Conservation (phyloP, 768 basidiomycete species). For the Suillus subluteus region DNA sequence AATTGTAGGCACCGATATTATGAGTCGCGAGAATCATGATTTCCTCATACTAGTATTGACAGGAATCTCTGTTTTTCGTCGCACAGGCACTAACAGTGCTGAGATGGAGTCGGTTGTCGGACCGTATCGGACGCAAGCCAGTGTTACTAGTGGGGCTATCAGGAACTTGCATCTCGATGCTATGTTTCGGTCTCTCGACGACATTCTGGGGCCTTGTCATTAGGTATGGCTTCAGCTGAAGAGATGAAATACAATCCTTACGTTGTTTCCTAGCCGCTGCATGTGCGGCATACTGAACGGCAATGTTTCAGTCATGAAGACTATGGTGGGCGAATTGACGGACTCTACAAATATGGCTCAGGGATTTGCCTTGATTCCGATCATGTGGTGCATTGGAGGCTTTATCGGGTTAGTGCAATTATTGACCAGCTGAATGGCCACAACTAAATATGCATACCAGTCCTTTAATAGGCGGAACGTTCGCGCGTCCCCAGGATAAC, state of each 20-base stretch:
- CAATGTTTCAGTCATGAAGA: constrained; percentile 65
- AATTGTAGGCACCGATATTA: constrained; percentile 46
- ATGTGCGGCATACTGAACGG: constrained; percentile 42
- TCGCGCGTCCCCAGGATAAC: constrained; percentile 57
- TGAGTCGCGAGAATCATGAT: neutral
- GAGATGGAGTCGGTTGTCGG: constrained; percentile 74
- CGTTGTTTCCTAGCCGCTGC: constrained; percentile 22
- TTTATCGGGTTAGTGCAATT: constrained; percentile 37
- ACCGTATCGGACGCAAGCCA: constrained; percentile 72
- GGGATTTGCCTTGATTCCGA: constrained; percentile 35
- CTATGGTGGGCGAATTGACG: constrained; percentile 68
- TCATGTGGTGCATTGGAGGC: constrained; percentile 32
- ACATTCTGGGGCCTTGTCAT: constrained; percentile 65
- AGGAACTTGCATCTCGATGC: constrained; percentile 69
- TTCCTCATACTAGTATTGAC: constrained; percentile 2
- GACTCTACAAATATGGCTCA: constrained; percentile 37
- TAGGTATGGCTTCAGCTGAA: constrained; percentile 30
- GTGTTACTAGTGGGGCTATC: constrained; percentile 67
- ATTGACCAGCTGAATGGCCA: neutral
- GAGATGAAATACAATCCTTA: neutral
- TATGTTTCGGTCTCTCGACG: constrained; percentile 68
- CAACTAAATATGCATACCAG: neutral
- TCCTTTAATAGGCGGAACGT: constrained; percentile 60
- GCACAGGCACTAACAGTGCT: constrained; percentile 71
- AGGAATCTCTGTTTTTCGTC: constrained; percentile 82